Evolutionary conservation across 2,329 filamentous ascomycete species (phyloP).

Genomic region (Blumeriella jaapii): DNA sequence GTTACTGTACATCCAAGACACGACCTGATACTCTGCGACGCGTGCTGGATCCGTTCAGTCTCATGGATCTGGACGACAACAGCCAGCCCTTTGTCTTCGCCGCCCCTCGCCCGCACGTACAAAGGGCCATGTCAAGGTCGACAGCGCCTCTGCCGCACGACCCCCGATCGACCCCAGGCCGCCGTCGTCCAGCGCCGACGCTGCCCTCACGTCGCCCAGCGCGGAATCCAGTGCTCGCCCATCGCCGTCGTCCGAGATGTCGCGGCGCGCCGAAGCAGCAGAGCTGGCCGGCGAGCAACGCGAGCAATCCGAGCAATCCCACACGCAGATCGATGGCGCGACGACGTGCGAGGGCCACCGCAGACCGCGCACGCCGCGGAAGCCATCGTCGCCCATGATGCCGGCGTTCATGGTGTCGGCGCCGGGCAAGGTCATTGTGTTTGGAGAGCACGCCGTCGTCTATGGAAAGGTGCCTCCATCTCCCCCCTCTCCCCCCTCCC

Average conservation of each 20-base stretch:
- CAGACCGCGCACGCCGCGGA: constrained; percentile 41
- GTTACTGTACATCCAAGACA: too few species aligned
- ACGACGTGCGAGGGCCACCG: background rate
- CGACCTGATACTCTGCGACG: too few species aligned
- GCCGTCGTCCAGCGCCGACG: too few species aligned
- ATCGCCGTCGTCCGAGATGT: constrained; percentile 15
- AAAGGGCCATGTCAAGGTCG: too few species aligned
- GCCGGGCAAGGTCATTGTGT: constrained; percentile 95
- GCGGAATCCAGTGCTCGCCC: constrained; percentile 13
- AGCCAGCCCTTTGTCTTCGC: too few species aligned
- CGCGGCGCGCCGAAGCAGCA: constrained; percentile 10
- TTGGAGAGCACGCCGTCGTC: constrained; percentile 96
- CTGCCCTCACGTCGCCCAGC: too few species aligned
- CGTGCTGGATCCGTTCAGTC: too few species aligned
- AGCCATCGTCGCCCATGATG: constrained; percentile 55
- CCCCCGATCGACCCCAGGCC: too few species aligned
- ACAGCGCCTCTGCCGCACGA: too few species aligned
- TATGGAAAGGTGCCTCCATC: constrained; percentile 64
- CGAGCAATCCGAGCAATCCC: constrained; percentile 17
- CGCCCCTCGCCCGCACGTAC: too few species aligned
- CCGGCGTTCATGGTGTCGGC: constrained; percentile 97
- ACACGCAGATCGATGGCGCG: constrained; percentile 5
- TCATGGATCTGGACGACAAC: too few species aligned
- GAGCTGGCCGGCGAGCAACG: constrained; percentile 12
- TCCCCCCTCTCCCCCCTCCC: background rate